Percentiles rank a stretch among this genome's conserved stretches.
These are phyloP conservation scores for Apocynum venetum DNA, from an alignment of 257 asterid genomes.

Conservation along the genomic window DNA sequence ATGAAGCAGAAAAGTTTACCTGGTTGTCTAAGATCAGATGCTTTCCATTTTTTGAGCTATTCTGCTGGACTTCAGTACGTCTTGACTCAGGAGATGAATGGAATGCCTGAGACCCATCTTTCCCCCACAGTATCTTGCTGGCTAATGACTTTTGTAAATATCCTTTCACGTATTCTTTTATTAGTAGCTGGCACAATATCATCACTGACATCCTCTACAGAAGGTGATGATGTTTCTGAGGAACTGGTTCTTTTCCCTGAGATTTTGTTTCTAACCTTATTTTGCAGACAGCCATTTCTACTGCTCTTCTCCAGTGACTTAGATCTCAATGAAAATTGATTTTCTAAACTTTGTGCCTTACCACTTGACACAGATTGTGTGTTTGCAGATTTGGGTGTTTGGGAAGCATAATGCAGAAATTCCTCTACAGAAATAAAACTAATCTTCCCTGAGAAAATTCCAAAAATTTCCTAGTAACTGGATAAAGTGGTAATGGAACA, in stretches of 20 bases:
- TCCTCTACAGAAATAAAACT: constrained; percentile 33
- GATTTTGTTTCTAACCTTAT: constrained; percentile 29
- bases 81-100: constrained; percentile 30
- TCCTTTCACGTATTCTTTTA: constrained; percentile 27
- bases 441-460: not conserved
- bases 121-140: constrained; percentile 16
- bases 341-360: constrained; percentile 21
- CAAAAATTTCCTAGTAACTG: not conserved
- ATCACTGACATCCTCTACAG: constrained; percentile 49
- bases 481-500: not conserved
- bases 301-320: constrained; percentile 38
- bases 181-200: constrained; percentile 32
- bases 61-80: constrained; percentile 28
- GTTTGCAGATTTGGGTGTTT: constrained; percentile 29
- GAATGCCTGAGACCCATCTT: constrained; percentile 29
- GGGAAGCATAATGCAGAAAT: constrained; percentile 31
- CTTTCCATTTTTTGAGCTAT: constrained; percentile 28
- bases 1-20: constrained; percentile 31
- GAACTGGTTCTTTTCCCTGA: constrained; percentile 33
- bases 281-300: constrained; percentile 27
- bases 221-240: constrained; percentile 44
- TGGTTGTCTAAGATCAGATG: constrained; percentile 29
- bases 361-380: constrained; percentile 23
- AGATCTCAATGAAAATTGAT: constrained; percentile 6
- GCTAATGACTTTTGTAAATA: constrained; percentile 22